phyloP scores from a whole-genome alignment of 176 grass and related monocot genomes.

The Eragrostis curvula region DNA sequence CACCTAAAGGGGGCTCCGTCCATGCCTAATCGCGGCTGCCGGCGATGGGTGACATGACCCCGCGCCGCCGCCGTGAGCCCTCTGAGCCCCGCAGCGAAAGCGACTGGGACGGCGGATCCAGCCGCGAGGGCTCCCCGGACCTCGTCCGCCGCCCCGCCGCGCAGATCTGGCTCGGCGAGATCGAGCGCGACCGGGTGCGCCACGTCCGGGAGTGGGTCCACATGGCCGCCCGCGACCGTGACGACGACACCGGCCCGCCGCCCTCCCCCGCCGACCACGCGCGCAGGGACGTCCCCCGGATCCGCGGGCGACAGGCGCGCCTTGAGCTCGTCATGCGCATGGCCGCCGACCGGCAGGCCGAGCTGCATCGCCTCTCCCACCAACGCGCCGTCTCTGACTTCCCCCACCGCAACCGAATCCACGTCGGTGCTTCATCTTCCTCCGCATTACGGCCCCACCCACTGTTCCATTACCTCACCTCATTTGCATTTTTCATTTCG shows the following conservation, averaged over 20 bases:
- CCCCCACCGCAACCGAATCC: slow-evolving; percentile 88
- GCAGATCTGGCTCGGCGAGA: slow-evolving; percentile 66
- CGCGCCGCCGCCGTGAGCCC: slow-evolving; percentile 25
- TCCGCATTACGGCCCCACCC: neutral
- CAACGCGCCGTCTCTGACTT: slow-evolving; percentile 78
- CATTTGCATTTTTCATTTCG: neutral
- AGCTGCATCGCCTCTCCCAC: slow-evolving; percentile 70
- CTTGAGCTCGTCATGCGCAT: slow-evolving; percentile 92
- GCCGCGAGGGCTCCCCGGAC: slow-evolving; percentile 78
- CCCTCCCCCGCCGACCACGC: slow-evolving; percentile 47
- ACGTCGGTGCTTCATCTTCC: slow-evolving; percentile 50
- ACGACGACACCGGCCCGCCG: slow-evolving; percentile 34
- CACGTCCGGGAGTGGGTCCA: slow-evolving; percentile 66
- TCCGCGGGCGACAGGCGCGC: slow-evolving; percentile 86
- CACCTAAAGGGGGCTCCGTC: slow-evolving; percentile 11
- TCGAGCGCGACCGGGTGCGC: slow-evolving; percentile 68
- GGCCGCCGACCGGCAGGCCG: slow-evolving; percentile 83
- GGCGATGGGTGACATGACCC: slow-evolving; percentile 43
- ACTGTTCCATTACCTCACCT: slow-evolving; percentile 26
- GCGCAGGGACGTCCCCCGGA: slow-evolving; percentile 61
- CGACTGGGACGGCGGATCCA: slow-evolving; percentile 71
- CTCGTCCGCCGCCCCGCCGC: slow-evolving; percentile 27
- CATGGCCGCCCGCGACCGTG: slow-evolving; percentile 57
- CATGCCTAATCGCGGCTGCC: slow-evolving; percentile 33
- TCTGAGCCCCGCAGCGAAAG: slow-evolving; percentile 64